Base-by-base conservation (phyloP, 768 basidiomycete genomes). In the Astraeus odoratus region DNA sequence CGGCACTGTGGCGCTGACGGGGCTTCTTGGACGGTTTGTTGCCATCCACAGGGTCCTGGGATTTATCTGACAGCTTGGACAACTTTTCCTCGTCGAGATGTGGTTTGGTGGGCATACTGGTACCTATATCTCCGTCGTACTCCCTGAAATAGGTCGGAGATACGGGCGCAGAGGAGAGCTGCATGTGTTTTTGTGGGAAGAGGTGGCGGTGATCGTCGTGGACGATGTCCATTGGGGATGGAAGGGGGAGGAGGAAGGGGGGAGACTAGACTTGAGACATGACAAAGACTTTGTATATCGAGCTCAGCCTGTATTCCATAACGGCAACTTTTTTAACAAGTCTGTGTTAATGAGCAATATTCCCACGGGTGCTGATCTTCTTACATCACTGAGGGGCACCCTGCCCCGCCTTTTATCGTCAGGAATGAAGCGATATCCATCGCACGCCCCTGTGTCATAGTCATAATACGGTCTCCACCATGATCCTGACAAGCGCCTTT, bases 1-100 rank as follows among this genome's bases (percentile, higher is more conserved):
- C 67, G 15, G 81, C 78, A 29, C 77, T 77, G 57, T 88, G 86
- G 39, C 86, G 78, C 65, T 87, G 83, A 51, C 86, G 76, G 38
- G 86, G 82, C 59, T 88, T 87, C 76, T 87, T 87, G 43, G 53
- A 43, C 6, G 57, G 1, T 52, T 59, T 64, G 48, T 59, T 61
- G 9, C 36, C 4, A 37, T 30, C 37, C 42, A 59, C 59, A 10
- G 45, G n/a, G 46, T 63, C 63, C 16, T 42, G 48, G n/a, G 48
- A 49, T 44, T 50, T 65, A 50, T 50, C 50, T 1, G 50, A 47
- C 53, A 48, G 34, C 44, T 48, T 61, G 19, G 37, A 8, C 5
- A 54, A 54, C 50, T 54, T 53, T 54, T 51, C 63, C 47, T 61
- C 59, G 31, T 61, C 59, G 34, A 51, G 37, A 9, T 43, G 30